These are phyloP conservation scores for Apiotrichum domesticum DNA, from an alignment of 1,284 basidiomycete species.

Conservation along the genomic window DNA sequence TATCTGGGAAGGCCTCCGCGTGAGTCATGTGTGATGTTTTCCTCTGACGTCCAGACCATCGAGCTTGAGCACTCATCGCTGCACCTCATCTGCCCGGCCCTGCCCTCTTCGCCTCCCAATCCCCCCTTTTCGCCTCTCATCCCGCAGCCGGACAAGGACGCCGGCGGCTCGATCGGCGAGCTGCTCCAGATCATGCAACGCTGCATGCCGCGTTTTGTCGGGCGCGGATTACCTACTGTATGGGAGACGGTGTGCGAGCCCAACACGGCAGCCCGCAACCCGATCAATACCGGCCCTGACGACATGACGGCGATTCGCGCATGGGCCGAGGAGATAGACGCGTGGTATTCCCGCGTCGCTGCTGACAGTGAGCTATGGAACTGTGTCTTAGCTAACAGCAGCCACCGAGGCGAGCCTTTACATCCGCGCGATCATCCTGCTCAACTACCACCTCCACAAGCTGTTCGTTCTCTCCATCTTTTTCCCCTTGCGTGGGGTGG, in stretches of 20 bases:
- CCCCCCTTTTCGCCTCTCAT: slow-evolving; percentile 11
- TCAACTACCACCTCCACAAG: slow-evolving; percentile 26
- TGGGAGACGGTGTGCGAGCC: slow-evolving; percentile 19
- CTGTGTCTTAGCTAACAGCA: neutral
- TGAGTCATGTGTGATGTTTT: slow-evolving; percentile 6
- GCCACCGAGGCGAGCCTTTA: slow-evolving; percentile 10
- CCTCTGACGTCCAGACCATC: slow-evolving; percentile 11
- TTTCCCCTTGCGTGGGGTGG: slow-evolving; percentile 15
- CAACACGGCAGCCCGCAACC: neutral
- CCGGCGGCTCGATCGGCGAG: slow-evolving; percentile 17
- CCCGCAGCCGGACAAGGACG: neutral
- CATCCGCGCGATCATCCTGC: slow-evolving; percentile 15
- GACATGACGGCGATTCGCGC: slow-evolving; percentile 16
- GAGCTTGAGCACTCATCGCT: slow-evolving; percentile 23
- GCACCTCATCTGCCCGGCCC: slow-evolving; percentile 19
- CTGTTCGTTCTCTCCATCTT: slow-evolving; percentile 22
- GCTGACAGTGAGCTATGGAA: slow-evolving; percentile 3
- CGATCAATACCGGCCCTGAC: slow-evolving; percentile 7
- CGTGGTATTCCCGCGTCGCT: slow-evolving; percentile 14
- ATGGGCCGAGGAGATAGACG: slow-evolving; percentile 20
- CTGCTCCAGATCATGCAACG: slow-evolving; percentile 22
- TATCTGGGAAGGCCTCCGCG: slow-evolving; percentile 21
- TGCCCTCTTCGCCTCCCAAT: slow-evolving; percentile 12
- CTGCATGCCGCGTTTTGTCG: slow-evolving; percentile 19
- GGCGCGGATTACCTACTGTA: slow-evolving; percentile 19